Conservation (phyloP, 352 stramenopile genomes). For the Blastocystis sp. region DNA sequence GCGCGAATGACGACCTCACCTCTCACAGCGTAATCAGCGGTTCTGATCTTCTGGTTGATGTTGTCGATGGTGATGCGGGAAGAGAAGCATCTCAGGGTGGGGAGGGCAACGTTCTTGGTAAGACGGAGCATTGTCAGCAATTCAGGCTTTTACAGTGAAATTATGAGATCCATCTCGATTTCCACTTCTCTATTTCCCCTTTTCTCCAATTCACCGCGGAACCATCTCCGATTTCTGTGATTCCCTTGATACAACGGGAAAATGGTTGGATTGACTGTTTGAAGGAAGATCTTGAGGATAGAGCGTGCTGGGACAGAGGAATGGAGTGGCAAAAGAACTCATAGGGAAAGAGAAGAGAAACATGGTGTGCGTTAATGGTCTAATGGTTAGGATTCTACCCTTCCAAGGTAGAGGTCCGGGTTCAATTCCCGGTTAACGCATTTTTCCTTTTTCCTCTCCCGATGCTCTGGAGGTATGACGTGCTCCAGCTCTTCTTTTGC, state of each 20-base stretch:
- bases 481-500: background rate
- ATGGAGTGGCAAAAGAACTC: no score
- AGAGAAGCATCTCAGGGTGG: slow-evolving; percentile 20
- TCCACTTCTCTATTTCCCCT: no score
- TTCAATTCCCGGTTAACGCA: no score
- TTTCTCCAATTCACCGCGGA: no score
- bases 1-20: slow-evolving; percentile 53
- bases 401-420: no score
- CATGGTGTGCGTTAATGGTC: no score
- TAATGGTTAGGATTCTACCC: no score
- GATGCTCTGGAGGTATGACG: background rate
- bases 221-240: background rate
- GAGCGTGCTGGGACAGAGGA: no score
- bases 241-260: no score
- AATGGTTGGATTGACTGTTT: background rate
- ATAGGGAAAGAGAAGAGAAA: no score
- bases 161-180: background rate
- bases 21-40: slow-evolving; percentile 17
- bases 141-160: background rate
- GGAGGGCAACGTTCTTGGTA: background rate
- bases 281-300: background rate
- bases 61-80: slow-evolving; percentile 12
- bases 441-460: no score
- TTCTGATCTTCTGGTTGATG: background rate
- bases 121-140: background rate